These are phyloP conservation scores for Oryza meridionalis DNA, from an alignment of 176 grass and related monocot genomes.

Conservation along the genomic window DNA sequence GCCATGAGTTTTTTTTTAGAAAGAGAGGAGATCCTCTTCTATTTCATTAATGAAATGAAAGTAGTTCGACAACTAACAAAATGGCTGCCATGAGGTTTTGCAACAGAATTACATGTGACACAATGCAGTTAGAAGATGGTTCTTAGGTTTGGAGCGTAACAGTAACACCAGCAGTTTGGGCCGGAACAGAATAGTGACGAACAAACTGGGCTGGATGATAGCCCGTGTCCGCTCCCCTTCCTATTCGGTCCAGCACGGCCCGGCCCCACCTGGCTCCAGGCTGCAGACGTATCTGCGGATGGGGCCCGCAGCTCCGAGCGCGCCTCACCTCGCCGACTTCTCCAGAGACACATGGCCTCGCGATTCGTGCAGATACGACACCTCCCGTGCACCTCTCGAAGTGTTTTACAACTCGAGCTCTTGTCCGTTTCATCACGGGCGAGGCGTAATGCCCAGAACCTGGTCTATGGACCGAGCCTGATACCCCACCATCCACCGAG, in stretches of 20 bases:
- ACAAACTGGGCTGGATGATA: too few relatives aligned
- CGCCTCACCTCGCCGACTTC: background rate
- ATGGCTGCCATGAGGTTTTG: too few relatives aligned
- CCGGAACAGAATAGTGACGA: too few relatives aligned
- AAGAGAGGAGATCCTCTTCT: too few relatives aligned
- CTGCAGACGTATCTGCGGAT: background rate
- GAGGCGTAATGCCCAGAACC: background rate
- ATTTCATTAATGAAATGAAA: too few relatives aligned
- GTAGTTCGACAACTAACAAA: too few relatives aligned
- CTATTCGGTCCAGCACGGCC: background rate
- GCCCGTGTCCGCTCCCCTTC: too few relatives aligned
- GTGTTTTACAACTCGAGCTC: background rate
- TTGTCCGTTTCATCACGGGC: background rate
- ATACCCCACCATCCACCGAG: background rate
- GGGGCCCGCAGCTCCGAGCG: background rate
- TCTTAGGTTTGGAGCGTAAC: too few relatives aligned
- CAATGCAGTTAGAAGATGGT: too few relatives aligned
- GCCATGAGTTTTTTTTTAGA: too few relatives aligned
- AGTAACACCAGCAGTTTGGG: too few relatives aligned
- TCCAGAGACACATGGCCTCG: background rate
- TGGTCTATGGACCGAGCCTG: background rate
- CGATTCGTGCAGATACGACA: background rate
- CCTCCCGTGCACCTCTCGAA: background rate
- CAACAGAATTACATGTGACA: too few relatives aligned
- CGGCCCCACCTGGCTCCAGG: background rate